Evolutionary conservation across 495 filamentous ascomycete genomes (phyloP).

Genomic region (Aspergillus saccharolyticus): DNA sequence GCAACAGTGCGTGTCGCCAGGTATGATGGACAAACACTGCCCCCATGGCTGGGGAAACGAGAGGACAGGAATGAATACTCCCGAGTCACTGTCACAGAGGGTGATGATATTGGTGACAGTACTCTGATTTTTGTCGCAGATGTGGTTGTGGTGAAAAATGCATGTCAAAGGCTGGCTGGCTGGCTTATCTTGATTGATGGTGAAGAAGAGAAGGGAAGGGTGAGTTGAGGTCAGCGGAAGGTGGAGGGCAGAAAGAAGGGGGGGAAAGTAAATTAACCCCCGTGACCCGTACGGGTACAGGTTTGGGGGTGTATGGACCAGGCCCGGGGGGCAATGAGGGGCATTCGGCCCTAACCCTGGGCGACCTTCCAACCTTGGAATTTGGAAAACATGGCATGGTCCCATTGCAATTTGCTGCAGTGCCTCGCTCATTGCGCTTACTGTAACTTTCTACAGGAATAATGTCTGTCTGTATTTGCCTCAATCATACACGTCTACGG

Average conservation of each 20-base stretch:
- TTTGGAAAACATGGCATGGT: neutral
- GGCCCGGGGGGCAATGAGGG: constrained; percentile 2
- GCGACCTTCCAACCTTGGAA: neutral
- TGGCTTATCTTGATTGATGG: neutral
- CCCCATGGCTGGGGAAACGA: constrained; percentile 13
- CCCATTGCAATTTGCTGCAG: neutral
- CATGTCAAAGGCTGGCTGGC: neutral
- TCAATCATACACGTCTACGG: neutral
- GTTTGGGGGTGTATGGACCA: neutral
- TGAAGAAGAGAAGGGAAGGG: neutral
- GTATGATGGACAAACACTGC: constrained; percentile 26
- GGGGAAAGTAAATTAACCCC: neutral
- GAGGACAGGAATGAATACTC: neutral
- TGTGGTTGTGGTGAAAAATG: neutral
- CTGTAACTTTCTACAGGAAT: neutral
- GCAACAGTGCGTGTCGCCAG: constrained; percentile 29
- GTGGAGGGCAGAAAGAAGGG: neutral
- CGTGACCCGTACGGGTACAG: neutral
- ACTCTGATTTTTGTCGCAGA: neutral
- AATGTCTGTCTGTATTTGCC: neutral
- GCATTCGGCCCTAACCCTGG: constrained; percentile 4
- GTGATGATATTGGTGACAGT: neutral
- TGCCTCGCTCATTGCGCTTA: neutral
- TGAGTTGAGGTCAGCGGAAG: neutral
- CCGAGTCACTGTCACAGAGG: constrained; percentile 1